Evolutionary conservation across 495 filamentous ascomycete species (phyloP), one percentile per base, ranked within the genome.

Genomic region (Aspergillus biplanus): DNA sequence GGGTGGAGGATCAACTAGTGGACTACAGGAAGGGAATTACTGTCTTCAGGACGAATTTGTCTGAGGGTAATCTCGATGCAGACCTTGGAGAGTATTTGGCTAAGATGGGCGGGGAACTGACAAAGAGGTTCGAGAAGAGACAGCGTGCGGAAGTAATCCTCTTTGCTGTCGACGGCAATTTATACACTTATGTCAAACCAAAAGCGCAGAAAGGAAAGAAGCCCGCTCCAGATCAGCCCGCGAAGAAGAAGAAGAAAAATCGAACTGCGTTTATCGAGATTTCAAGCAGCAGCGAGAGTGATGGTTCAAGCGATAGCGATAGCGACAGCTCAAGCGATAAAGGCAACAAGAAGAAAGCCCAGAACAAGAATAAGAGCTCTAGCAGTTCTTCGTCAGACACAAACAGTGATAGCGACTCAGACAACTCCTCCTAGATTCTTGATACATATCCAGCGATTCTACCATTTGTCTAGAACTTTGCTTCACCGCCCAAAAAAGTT

Each of bases 171-270:
- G 72, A 71, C 3, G 77, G 72, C 12, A 67, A 69, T 34, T 59
- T 77, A 18, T 79, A 78, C 48, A 66, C 62, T 31, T 63, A 60
- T 57, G 67, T 74, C 49, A 74, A 73, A 65, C 69, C 67, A 27
- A 75, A 70, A 61, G 63, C 58, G 39, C 63, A 62, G 59, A 66
- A 64, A 63, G 71, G 64, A 39, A 62, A 70, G 49, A 64, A 65
- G 32, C 37, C 55, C 44, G 39, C 53, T 8, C 62, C 68, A 62
- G 69, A 67, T 49, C 76, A 79, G 65, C 72, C 75, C 35, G 63
- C 69, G 21, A 82, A 82, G 71, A 83, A 82, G 66, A 87, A 87
- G 75, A 80, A 85, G 67, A 82, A 85, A 68, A 87, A 87, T 58
- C 67, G 79, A 61, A 82, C 76, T 52, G 75, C 69, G 46, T 55